phyloP scores from a whole-genome alignment of 495 filamentous ascomycete genomes.

The Umbilicaria muhlenbergii region DNA sequence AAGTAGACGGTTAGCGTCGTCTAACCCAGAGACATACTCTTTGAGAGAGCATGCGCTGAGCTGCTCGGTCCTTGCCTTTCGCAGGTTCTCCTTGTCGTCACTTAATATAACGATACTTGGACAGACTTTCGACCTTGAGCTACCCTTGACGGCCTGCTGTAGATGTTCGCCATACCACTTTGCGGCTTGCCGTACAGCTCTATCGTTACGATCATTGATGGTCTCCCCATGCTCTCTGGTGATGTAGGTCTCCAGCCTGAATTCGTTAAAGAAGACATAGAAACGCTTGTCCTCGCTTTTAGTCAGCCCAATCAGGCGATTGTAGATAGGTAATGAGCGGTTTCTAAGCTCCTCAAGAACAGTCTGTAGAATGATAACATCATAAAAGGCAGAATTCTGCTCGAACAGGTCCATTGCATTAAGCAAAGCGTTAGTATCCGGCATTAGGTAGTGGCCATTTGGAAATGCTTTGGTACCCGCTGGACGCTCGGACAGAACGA shows the following conservation, averaged over 20 bases:
- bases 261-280: conserved; percentile 99
- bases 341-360: conserved; percentile 93
- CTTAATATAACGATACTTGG: conserved; percentile 85
- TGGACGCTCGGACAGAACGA: conserved; percentile 75
- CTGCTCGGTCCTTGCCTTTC: conserved; percentile 63
- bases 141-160: conserved; percentile 33
- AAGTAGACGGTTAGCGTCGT: conserved; percentile 70
- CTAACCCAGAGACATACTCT: conserved; percentile 69
- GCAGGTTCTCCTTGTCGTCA: conserved; percentile 76
- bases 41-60: conserved; percentile 49
- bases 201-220: conserved; percentile 94
- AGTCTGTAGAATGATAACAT: conserved; percentile 87
- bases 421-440: conserved; percentile 91
- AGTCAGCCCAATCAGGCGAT: conserved; percentile 73
- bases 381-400: conserved; percentile 78
- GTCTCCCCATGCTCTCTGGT: conserved; percentile 58
- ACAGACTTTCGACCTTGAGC: conserved; percentile 38
- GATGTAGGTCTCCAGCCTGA: conserved; percentile 81
- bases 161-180: conserved; percentile 84
- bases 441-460: conserved; percentile 84
- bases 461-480: conserved; percentile 68
- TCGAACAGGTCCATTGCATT: conserved; percentile 96
- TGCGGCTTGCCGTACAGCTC: conserved; percentile 72
- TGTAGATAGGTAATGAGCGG: conserved; percentile 85
- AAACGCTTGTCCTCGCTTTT: conserved; percentile 93